Base-by-base conservation (phyloP, 78 protist species). In the Dictyostelium firmibasis region DNA sequence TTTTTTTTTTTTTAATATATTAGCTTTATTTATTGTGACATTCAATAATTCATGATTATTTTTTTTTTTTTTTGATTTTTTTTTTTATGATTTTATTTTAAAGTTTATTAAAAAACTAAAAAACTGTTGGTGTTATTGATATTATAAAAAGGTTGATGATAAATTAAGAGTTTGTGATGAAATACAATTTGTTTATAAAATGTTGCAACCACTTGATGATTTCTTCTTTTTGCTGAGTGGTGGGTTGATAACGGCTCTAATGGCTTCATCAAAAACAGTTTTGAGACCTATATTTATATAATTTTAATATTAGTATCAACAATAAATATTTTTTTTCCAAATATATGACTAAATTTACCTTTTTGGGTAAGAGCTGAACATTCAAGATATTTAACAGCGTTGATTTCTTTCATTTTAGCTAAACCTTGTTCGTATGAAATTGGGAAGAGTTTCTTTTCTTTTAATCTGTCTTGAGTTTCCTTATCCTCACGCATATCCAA, bases 281-380 rank as follows among this genome's bases (percentile, higher is more conserved):
- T 97, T 98, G 23, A 98, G 96, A 38, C 98, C n/a, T n/a, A n/a
- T n/a, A n/a, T n/a, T n/a, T n/a, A n/a, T n/a, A n/a, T n/a, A n/a
- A n/a, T n/a, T n/a, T n/a, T n/a, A n/a, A n/a, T n/a, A n/a, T n/a
- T n/a, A n/a, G n/a, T n/a, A n/a, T n/a, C n/a, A n/a, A n/a, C n/a
- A n/a, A n/a, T n/a, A n/a, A n/a, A n/a, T n/a, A n/a, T n/a, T n/a
- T n/a, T n/a, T n/a, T n/a, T n/a, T n/a, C n/a, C n/a, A n/a, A n/a
- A n/a, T n/a, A n/a, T n/a, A n/a, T n/a, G n/a, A n/a, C n/a, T n/a
- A n/a, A n/a, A n/a, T n/a, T n/a, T n/a, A n/a, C n/a, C 97, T 41
- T 94, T 33, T 84, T 97, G 98, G 23, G 98, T 98, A 64, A 96
- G 76, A 20, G 99, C 99, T 11, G 98, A 97, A 93, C 99, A 99